A percentile compares a stretch with the other conserved stretches of the same genome.
phyloP scores from a whole-genome alignment of 1,284 basidiomycete genomes.

The Heterobasidion parviporum region DNA sequence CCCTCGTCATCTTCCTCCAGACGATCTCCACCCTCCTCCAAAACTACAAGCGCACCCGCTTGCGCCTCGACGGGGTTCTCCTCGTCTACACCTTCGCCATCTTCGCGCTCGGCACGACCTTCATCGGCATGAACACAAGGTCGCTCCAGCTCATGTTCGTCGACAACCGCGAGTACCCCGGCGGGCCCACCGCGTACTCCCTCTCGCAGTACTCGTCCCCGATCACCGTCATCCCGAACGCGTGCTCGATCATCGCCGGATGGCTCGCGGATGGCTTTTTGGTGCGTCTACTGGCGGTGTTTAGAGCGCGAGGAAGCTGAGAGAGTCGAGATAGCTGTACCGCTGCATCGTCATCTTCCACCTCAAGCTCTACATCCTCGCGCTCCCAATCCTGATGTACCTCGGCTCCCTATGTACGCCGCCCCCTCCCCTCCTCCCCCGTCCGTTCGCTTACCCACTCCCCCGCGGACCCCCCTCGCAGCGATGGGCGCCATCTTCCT shows the following conservation, averaged over 20 bases:
- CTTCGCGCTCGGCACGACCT: slow-evolving; percentile 22
- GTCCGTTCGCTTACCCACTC: background rate
- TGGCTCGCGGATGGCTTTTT: slow-evolving; percentile 20
- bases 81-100: slow-evolving; percentile 19
- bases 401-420: background rate
- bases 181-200: slow-evolving; percentile 16
- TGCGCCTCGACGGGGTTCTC: background rate
- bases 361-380: background rate
- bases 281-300: too few species aligned
- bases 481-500: slow-evolving; percentile 1
- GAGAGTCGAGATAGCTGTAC: background rate
- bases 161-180: slow-evolving; percentile 23
- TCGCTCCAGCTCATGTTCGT: slow-evolving; percentile 21
- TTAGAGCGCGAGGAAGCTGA: slow-evolving; percentile 3
- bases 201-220: slow-evolving; percentile 9
- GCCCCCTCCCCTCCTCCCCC: background rate
- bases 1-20: background rate
- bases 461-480: background rate
- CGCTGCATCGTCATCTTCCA: background rate
- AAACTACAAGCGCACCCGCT: background rate
- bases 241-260: slow-evolving; percentile 13
- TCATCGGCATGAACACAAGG: slow-evolving; percentile 19
- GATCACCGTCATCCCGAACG: slow-evolving; percentile 12
- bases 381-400: background rate
- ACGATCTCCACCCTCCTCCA: background rate